Evolutionary conservation across 176 grass and related monocot species (phyloP).

Genomic region (Chloris gayana): DNA sequence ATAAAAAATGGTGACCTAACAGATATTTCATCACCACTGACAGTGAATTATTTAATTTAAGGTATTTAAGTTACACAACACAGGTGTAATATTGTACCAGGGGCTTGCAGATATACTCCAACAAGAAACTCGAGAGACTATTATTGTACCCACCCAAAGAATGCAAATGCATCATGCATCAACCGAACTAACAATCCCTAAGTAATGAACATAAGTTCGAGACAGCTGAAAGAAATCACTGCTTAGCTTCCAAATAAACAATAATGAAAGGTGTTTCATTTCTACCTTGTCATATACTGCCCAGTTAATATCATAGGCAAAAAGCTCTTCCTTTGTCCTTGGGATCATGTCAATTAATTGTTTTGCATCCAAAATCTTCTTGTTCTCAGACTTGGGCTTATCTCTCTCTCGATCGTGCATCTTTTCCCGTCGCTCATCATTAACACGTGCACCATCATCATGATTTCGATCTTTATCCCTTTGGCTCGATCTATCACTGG

Average conservation of each 20-base stretch:
- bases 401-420: constrained; percentile 58
- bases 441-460: constrained; percentile 37
- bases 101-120: constrained; percentile 4
- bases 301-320: constrained; percentile 96
- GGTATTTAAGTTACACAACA: neutral
- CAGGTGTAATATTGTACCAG: neutral
- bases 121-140: neutral
- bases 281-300: constrained; percentile 92
- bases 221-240: constrained; percentile 3
- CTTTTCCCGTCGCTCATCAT: constrained; percentile 64
- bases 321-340: constrained; percentile 95
- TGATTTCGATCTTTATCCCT: constrained; percentile 66
- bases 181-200: constrained; percentile 11
- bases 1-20: neutral
- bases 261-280: constrained; percentile 35
- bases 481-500: constrained; percentile 61
- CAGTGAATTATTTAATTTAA: neutral
- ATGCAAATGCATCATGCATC: neutral
- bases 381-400: constrained; percentile 76
- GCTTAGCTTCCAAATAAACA: constrained; percentile 4
- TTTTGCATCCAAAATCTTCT: constrained; percentile 92
- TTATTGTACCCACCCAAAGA: neutral
- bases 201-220: constrained; percentile 19
- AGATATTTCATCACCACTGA: neutral
- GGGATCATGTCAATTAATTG: constrained; percentile 99